Evolutionary conservation across 306 rosid species (phyloP).

Genomic region (Castanea crenata): DNA sequence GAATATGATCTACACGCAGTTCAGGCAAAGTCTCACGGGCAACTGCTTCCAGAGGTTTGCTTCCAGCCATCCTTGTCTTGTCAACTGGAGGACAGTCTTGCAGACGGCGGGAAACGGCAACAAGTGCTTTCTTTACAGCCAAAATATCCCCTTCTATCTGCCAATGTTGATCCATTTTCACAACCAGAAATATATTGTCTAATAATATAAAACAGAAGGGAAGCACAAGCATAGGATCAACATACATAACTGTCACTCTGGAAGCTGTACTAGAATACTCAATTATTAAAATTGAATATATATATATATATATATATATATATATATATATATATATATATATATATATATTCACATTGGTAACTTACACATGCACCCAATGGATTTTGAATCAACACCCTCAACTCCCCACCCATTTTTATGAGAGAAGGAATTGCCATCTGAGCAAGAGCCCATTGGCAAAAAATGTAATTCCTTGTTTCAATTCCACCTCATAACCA

Average conservation of each 20-base stretch:
- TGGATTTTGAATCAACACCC: constrained; percentile 15
- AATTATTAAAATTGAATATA: background rate
- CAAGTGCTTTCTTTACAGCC: constrained; percentile 79
- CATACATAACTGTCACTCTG: background rate
- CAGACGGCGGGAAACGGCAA: constrained; percentile 75
- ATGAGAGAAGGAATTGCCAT: too few species aligned
- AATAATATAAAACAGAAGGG: background rate
- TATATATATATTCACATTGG: too few species aligned
- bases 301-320: too few species aligned
- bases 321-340: too few species aligned
- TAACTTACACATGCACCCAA: too few species aligned
- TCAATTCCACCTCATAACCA: background rate
- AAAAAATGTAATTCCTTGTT: background rate
- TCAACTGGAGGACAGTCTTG: constrained; percentile 64
- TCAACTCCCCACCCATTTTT: background rate
- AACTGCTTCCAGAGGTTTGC: constrained; percentile 57
- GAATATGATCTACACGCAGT: constrained; percentile 47
- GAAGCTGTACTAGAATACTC: constrained; percentile 18
- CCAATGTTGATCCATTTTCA: constrained; percentile 22
- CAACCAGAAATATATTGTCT: background rate
- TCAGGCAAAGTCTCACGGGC: constrained; percentile 41
- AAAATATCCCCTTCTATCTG: constrained; percentile 91
- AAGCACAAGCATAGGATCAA: constrained; percentile 1
- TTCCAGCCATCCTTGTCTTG: constrained; percentile 45
- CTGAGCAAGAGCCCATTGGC: too few species aligned